Evolutionary conservation across 2,329 filamentous ascomycete genomes (phyloP), one percentile per base, ranked within the genome.

Genomic region (Coniochaeta hoffmannii): DNA sequence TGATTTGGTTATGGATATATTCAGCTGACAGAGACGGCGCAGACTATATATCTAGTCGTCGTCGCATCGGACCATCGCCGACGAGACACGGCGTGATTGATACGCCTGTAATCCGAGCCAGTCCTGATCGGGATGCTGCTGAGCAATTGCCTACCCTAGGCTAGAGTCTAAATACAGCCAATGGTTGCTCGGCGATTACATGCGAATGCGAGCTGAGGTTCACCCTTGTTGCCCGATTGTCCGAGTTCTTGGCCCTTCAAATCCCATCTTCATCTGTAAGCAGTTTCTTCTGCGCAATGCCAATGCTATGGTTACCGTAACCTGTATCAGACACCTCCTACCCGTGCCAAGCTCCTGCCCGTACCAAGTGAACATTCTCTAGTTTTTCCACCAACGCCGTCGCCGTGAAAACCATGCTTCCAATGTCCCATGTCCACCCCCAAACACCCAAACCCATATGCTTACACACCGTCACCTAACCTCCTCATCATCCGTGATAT

Each of bases 401-500:
- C 59, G 61, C 61, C 60, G 61, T 61, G 60, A 54, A 22, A 4
- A 36, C n/a, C 35, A 36, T 11, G 3, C 15, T 36, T 17, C 4
- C 35, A 12, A 36, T 36, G n/a, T n/a, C 36, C 36, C 36, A 41
- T 41, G 36, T 41, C 7, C 15, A n/a, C 24, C 46, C 4, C 17
- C 8, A 51, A 51, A 51, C 15, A 51, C 28, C 15, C 6, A 32
- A 30, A 30, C 24, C 12, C 8, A 8, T 15, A n/a, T 41, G 36
- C n/a, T n/a, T n/a, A 7, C n/a, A 12, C 4, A 2, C 26, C 28
- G 10, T 51, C 30, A 51, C 49, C 49, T 51, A 34, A 31, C 49
- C 26, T 51, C 49, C 28, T 51, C 49, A 4, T 51, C 49, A 31
- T 51, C 49, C 26, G 28, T 51, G 11, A 51, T 31, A 50, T 50